Evolutionary conservation across 129 eudicot genomes (phyloP).

Genomic region (Gnaphalium uliginosum): DNA sequence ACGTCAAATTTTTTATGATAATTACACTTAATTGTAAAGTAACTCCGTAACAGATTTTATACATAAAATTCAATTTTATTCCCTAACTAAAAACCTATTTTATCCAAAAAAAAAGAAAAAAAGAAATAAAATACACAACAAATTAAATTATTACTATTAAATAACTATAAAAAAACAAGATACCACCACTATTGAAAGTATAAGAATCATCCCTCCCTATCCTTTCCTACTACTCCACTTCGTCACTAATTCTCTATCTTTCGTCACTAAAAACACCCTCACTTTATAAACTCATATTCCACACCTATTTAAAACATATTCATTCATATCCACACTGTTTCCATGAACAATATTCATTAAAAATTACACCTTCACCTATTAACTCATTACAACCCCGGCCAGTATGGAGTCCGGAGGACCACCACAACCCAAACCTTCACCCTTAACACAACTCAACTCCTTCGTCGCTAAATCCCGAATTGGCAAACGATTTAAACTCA

Average conservation of each 20-base stretch:
- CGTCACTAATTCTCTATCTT: slow-evolving; percentile 16
- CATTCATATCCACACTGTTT: background rate
- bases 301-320: background rate
- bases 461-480: slow-evolving; percentile 46
- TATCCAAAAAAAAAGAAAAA: too few relatives aligned
- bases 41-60: too few relatives aligned
- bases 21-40: too few relatives aligned
- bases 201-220: slow-evolving; percentile 41
- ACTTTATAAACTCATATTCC: background rate
- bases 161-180: background rate
- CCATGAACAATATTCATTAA: slow-evolving; percentile 11
- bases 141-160: background rate
- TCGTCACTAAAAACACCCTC: slow-evolving; percentile 22
- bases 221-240: slow-evolving; percentile 2
- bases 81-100: too few relatives aligned
- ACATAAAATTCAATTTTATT: too few relatives aligned
- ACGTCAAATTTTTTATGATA: too few relatives aligned
- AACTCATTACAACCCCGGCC: background rate
- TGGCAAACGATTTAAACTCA: slow-evolving; percentile 73
- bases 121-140: too few relatives aligned
- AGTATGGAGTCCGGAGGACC: slow-evolving; percentile 44
- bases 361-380: background rate
- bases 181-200: slow-evolving; percentile 20
- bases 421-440: slow-evolving; percentile 33
- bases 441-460: slow-evolving; percentile 55